Evolutionary conservation across 1,284 basidiomycete genomes (phyloP).

Genomic region (Apiotrichum veenhuisii): DNA sequence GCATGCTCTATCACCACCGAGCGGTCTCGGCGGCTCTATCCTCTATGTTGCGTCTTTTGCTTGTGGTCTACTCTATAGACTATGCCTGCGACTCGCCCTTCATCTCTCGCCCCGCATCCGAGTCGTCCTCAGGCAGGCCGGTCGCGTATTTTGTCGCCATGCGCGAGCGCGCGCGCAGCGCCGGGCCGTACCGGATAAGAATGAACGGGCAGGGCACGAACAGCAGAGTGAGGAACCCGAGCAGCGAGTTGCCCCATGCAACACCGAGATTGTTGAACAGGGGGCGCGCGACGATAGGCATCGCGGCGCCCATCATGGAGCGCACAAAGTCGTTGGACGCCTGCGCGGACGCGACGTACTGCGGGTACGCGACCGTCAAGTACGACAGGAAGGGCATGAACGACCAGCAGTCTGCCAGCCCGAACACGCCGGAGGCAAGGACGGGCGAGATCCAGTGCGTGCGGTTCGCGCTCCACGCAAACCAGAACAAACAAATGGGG

Average conservation of each 20-base stretch:
- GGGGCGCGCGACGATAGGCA: slow-evolving; percentile 39
- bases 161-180: slow-evolving; percentile 40
- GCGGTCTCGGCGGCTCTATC: too few relatives aligned
- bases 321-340: slow-evolving; percentile 49
- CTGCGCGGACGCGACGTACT: slow-evolving; percentile 53
- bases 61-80: too few relatives aligned
- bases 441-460: slow-evolving; percentile 40
- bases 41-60: too few relatives aligned
- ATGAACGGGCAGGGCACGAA: slow-evolving; percentile 34
- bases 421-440: slow-evolving; percentile 39
- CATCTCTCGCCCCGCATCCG: too few relatives aligned
- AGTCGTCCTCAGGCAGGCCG: neutral
- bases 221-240: slow-evolving; percentile 35
- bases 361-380: slow-evolving; percentile 59
- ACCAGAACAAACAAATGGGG: slow-evolving; percentile 42
- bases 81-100: too few relatives aligned
- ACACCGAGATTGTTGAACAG: slow-evolving; percentile 46
- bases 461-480: slow-evolving; percentile 41
- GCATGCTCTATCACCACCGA: too few relatives aligned
- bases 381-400: slow-evolving; percentile 50
- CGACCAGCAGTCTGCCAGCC: slow-evolving; percentile 20
- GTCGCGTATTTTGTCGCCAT: slow-evolving; percentile 5
- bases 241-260: slow-evolving; percentile 44
- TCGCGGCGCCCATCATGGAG: slow-evolving; percentile 43
- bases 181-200: slow-evolving; percentile 50